These are phyloP conservation scores for Cyberlindnera japonica DNA, from an alignment of 805 yeast species.

Conservation along the genomic window DNA sequence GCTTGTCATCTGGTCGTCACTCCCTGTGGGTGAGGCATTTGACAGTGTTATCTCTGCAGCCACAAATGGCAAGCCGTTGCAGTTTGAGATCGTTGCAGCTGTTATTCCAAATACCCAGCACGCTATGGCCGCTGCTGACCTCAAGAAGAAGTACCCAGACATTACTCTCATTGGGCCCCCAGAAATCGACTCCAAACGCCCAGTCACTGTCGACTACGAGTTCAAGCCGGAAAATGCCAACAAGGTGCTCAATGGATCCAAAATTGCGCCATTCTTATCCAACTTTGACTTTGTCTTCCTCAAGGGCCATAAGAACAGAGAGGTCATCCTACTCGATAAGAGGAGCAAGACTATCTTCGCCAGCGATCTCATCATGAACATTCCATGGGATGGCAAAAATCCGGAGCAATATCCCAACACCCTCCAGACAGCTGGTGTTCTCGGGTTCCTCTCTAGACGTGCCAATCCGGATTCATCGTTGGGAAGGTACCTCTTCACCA, in stretches of 20 bases:
- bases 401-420: slow-evolving; percentile 42
- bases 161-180: slow-evolving; percentile 50
- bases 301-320: slow-evolving; percentile 54
- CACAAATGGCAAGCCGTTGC: slow-evolving; percentile 31
- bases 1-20: slow-evolving; percentile 51
- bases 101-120: slow-evolving; percentile 64
- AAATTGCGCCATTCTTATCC: slow-evolving; percentile 38
- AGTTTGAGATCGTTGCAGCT: slow-evolving; percentile 42
- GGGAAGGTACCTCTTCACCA: slow-evolving; percentile 32
- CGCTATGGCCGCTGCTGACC: slow-evolving; percentile 54
- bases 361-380: slow-evolving; percentile 60
- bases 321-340: slow-evolving; percentile 48
- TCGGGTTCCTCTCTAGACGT: slow-evolving; percentile 36
- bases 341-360: slow-evolving; percentile 46
- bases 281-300: slow-evolving; percentile 53
- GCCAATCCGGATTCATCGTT: slow-evolving; percentile 39
- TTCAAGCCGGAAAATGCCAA: slow-evolving; percentile 35
- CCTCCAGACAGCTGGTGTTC: slow-evolving; percentile 43
- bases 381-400: slow-evolving; percentile 48
- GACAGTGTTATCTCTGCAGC: slow-evolving; percentile 36
- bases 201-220: slow-evolving; percentile 37
- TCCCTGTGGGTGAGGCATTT: slow-evolving; percentile 50
- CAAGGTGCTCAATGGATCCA: slow-evolving; percentile 30
- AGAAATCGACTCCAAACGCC: slow-evolving; percentile 36
- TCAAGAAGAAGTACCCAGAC: slow-evolving; percentile 47